phyloP scores from a whole-genome alignment of 352 stramenopile genomes.

The Elongisporangium prolatum region DNA sequence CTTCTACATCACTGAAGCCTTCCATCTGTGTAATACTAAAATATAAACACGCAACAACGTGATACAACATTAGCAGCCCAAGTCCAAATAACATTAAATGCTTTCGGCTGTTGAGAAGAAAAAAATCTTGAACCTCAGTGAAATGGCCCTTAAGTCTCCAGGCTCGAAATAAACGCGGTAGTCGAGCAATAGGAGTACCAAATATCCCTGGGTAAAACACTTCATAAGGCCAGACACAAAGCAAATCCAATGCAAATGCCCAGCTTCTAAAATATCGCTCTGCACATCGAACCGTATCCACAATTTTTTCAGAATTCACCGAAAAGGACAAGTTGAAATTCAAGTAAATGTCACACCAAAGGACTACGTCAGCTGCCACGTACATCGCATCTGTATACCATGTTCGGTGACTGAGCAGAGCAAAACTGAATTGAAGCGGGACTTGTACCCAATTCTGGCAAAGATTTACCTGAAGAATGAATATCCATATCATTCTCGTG shows the following conservation, averaged over 20 bases:
- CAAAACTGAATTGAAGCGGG: conserved; percentile 45
- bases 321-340: conserved; percentile 48
- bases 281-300: conserved; percentile 26
- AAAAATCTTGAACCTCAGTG: conserved; percentile 28
- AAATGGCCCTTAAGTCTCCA: conserved; percentile 37
- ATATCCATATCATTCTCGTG: conserved; percentile 39
- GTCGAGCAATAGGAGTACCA: conserved; percentile 9
- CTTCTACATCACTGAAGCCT: conserved; percentile 32
- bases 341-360: conserved; percentile 45
- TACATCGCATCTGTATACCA: conserved; percentile 30
- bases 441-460: conserved; percentile 56
- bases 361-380: conserved; percentile 20
- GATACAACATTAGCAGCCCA: conserved; percentile 42
- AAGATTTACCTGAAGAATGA: conserved; percentile 27
- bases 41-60: conserved; percentile 45
- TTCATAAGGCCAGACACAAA: conserved; percentile 32
- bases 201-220: conserved; percentile 20
- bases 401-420: conserved; percentile 20
- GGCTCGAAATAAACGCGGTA: conserved; percentile 27
- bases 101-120: conserved; percentile 30
- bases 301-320: conserved; percentile 41
- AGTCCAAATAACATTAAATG: conserved; percentile 33
- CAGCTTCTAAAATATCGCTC: conserved; percentile 31
- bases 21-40: conserved; percentile 45
- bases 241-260: conserved; percentile 24